Evolutionary conservation across 768 basidiomycete genomes (phyloP).

Genomic region (Cyclocybe cylindracea): DNA sequence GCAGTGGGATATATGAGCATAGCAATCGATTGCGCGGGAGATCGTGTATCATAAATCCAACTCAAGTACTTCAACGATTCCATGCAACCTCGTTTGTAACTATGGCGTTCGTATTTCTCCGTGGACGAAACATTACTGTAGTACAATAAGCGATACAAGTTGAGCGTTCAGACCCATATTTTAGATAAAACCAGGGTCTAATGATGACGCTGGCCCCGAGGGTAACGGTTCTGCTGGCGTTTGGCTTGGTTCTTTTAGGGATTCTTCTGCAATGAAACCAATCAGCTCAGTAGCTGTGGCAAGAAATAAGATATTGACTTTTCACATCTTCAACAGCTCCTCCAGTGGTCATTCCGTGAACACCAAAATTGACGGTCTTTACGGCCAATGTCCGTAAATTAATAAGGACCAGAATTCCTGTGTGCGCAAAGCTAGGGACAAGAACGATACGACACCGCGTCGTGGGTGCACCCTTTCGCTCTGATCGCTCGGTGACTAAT

Average conservation of each 20-base stretch:
- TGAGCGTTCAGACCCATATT: not conserved
- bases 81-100: too few species aligned
- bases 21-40: too few species aligned
- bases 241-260: constrained; percentile 15
- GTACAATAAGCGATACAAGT: too few species aligned
- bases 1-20: constrained; percentile 68
- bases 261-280: constrained; percentile 11
- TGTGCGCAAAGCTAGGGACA: constrained; percentile 78
- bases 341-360: constrained; percentile 45
- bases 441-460: constrained; percentile 72
- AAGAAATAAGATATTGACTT: constrained; percentile 14
- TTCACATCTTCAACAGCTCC: constrained; percentile 13
- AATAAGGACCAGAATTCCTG: constrained; percentile 77
- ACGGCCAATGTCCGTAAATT: constrained; percentile 79
- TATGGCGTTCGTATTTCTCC: too few species aligned
- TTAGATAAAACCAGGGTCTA: constrained; percentile 19
- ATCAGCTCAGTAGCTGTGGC: not conserved
- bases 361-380: constrained; percentile 57
- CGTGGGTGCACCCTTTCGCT: constrained; percentile 20
- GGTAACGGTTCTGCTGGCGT: constrained; percentile 24
- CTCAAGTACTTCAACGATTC: too few species aligned
- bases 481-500: constrained; percentile 46
- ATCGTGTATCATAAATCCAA: too few species aligned
- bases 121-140: too few species aligned
- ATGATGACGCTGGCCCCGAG: constrained; percentile 24